Evolutionary conservation across 2,329 filamentous ascomycete species (phyloP).

Genomic region (Fusarium sp.): DNA sequence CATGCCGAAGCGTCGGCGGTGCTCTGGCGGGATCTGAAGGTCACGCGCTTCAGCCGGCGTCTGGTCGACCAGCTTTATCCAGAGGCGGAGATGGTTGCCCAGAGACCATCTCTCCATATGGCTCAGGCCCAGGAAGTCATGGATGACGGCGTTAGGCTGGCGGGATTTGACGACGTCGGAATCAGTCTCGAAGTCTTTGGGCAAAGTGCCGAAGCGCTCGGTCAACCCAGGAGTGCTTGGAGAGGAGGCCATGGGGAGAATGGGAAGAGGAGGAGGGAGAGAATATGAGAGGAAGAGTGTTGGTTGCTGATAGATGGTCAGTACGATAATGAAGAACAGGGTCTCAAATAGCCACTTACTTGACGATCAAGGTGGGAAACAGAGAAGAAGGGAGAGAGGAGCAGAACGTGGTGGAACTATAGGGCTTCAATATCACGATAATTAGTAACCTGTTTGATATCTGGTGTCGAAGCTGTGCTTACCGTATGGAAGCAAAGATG

Average conservation of each 20-base stretch:
- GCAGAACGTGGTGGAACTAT: background rate
- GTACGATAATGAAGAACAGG: background rate
- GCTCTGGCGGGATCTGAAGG: background rate
- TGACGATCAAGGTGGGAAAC: background rate
- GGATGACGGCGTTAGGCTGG: background rate
- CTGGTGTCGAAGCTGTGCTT: background rate
- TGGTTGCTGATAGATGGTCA: background rate
- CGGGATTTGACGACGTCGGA: background rate
- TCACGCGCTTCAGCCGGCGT: background rate
- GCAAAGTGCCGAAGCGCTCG: too few relatives aligned
- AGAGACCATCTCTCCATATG: background rate
- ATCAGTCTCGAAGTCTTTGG: accelerated
- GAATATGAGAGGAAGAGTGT: background rate
- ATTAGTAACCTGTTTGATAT: background rate
- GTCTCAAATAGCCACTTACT: background rate
- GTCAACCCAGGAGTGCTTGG: background rate
- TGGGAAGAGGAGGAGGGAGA: background rate
- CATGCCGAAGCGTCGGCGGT: background rate
- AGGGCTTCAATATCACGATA: background rate
- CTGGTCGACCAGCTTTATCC: background rate
- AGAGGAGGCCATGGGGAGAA: background rate
- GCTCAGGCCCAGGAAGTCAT: background rate
- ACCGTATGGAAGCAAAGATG: accelerated
- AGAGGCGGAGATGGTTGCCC: background rate
- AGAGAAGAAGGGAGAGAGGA: background rate